Percentiles rank a stretch among this genome's conserved stretches.
Evolutionary conservation across 495 filamentous ascomycete species (phyloP).

Genomic region (Daldinia vernicosa): DNA sequence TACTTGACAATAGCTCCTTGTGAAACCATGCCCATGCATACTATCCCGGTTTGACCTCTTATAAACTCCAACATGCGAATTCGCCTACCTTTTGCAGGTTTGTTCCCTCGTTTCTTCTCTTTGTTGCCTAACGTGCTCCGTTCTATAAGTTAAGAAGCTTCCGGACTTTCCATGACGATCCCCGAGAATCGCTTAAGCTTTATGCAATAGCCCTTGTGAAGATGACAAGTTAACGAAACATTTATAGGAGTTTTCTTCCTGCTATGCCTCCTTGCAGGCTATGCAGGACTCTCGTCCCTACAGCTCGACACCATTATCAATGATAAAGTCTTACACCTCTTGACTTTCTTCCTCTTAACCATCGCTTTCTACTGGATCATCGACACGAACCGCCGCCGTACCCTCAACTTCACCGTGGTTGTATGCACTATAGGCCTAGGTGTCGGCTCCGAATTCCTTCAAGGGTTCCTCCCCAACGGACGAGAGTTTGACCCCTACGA

Average conservation of each 20-base stretch:
- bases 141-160: not conserved
- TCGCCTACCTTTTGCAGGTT: slow-evolving; percentile 70
- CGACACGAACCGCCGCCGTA: slow-evolving; percentile 86
- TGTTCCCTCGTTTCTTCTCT: slow-evolving; percentile 13
- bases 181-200: slow-evolving; percentile 3
- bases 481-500: slow-evolving; percentile 86
- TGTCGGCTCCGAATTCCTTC: slow-evolving; percentile 85
- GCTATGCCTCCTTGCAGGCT: slow-evolving; percentile 77
- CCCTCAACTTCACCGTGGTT: slow-evolving; percentile 83
- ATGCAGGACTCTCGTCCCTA: slow-evolving; percentile 74
- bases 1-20: not conserved
- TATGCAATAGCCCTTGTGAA: slow-evolving; percentile 7
- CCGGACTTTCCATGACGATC: slow-evolving; percentile 9
- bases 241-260: slow-evolving; percentile 75
- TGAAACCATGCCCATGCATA: slow-evolving; percentile 43
- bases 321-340: slow-evolving; percentile 89
- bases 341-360: slow-evolving; percentile 91
- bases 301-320: slow-evolving; percentile 66
- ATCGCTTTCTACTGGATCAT: slow-evolving; percentile 95
- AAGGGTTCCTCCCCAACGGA: slow-evolving; percentile 81
- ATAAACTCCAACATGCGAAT: slow-evolving; percentile 46
- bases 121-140: not conserved
- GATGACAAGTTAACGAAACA: slow-evolving; percentile 6
- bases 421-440: slow-evolving; percentile 78
- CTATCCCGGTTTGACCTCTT: slow-evolving; percentile 11